Evolutionary conservation across 768 basidiomycete genomes (phyloP).

Genomic region (Tylopilus felleus): DNA sequence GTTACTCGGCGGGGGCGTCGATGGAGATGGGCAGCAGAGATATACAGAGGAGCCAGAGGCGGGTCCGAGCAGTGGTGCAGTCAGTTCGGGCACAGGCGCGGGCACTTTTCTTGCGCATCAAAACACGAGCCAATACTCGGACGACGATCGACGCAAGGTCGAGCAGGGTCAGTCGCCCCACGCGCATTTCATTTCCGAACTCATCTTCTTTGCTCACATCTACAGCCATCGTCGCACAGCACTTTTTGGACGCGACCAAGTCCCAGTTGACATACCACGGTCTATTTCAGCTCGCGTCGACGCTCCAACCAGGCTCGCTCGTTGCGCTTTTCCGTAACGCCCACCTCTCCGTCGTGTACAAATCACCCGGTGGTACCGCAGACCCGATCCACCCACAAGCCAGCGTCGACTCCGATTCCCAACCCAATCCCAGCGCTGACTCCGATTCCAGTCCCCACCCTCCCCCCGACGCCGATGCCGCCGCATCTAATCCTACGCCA

Average conservation of each 20-base stretch:
- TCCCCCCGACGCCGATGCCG: background rate
- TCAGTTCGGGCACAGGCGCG: constrained; percentile 4
- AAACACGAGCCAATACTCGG: constrained; percentile 36
- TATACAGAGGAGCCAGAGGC: background rate
- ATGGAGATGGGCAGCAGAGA: background rate
- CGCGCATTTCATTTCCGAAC: background rate
- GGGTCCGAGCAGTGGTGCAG: background rate
- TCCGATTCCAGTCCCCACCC: background rate
- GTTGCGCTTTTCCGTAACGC: constrained; percentile 91
- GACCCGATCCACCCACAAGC: background rate
- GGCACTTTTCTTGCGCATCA: background rate
- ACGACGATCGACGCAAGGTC: constrained; percentile 59
- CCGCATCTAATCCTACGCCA: background rate
- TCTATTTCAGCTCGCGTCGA: constrained; percentile 68
- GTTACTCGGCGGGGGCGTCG: constrained; percentile 38
- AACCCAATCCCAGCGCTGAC: background rate
- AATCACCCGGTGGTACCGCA: constrained; percentile 28
- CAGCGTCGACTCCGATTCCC: background rate
- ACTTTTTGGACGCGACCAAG: constrained; percentile 65
- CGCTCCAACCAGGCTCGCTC: constrained; percentile 49
- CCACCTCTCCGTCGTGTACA: constrained; percentile 86
- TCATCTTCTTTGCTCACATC: background rate
- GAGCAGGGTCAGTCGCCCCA: constrained; percentile 54
- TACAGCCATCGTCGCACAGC: constrained; percentile 62
- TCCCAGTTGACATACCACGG: constrained; percentile 90